These are phyloP conservation scores for Sugiyamaella sp. DNA, from an alignment of 1,139 yeast genomes.

Conservation along the genomic window DNA sequence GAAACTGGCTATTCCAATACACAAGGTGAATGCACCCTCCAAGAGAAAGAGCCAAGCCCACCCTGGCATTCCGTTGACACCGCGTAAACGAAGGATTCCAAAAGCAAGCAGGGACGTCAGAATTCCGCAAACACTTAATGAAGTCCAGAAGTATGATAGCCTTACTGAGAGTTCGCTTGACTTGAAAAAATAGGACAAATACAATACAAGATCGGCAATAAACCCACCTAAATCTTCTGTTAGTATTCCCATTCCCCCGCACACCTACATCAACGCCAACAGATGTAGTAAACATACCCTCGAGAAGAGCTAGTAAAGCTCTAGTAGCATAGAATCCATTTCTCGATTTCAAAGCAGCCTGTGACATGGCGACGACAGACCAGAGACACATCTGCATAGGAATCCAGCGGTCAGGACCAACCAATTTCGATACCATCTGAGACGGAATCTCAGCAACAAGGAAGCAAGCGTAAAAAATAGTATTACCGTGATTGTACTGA, in stretches of 20 bases:
- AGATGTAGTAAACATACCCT: too few species aligned
- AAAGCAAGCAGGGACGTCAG: conserved; percentile 48
- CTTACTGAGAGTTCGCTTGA: conserved; percentile 51
- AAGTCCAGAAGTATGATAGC: conserved; percentile 50
- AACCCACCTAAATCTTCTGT: conserved; percentile 52
- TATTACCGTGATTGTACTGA: conserved; percentile 53
- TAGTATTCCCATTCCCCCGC: too few species aligned
- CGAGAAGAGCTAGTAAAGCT: conserved; percentile 50
- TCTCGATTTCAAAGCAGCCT: conserved; percentile 45
- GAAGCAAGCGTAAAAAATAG: conserved; percentile 50
- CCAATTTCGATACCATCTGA: conserved; percentile 51
- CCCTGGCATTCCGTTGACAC: conserved; percentile 49
- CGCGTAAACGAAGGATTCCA: conserved; percentile 52
- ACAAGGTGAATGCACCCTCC: conserved; percentile 56
- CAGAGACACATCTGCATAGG: conserved; percentile 54
- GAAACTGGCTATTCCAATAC: conserved; percentile 53
- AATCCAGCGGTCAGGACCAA: conserved; percentile 58
- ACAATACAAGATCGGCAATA: conserved; percentile 53
- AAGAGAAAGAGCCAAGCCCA: conserved; percentile 65
- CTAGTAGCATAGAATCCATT: conserved; percentile 48
- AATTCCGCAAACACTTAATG: conserved; percentile 32
- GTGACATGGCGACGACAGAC: conserved; percentile 53
- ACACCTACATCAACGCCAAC: too few species aligned
- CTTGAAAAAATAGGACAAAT: conserved; percentile 57
- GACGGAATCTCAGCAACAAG: conserved; percentile 56